Base-by-base conservation (phyloP, 768 basidiomycete genomes). In the Serendipita vermifera region DNA sequence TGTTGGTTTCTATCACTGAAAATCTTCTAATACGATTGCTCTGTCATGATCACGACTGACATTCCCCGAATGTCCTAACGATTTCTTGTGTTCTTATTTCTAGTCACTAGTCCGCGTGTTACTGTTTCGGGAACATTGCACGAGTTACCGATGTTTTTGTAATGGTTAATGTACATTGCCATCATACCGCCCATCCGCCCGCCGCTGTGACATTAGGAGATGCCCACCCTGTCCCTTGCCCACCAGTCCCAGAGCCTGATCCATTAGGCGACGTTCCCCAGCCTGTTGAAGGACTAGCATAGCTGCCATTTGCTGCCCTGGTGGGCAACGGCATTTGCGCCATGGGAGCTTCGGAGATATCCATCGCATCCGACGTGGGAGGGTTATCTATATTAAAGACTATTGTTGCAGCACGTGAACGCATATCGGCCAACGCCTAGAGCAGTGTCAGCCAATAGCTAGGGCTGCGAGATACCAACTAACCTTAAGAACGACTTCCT, bases 401-500 rank as follows among this genome's bases (percentile, higher is more conserved):
- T 27, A 51, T 15, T 20, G 46, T 51, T 20, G 46, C 46, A n/a
- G 29, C 27, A 22, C 46, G 20, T 26, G 46, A 51, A 15, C 27
- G 46, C 29, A 51, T 24, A 9, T 51, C 27, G 7, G 46, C 17
- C 15, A 51, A 26, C 5, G 46, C 26, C 46, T 51, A 29, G 46
- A 7, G 9, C 9, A 9, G 32, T n/a, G 29, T 20, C 9, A 51
- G 29, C n/a, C n/a, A n/a, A n/a, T n/a, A n/a, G n/a, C 1, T 27
- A 22, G 15, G 24, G 32, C 9, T 26, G 9, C 35, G n/a, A n/a
- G n/a, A 13, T 15, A 31, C 9, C 22, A 20, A 41, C 71, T 39
- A 51, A 85, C 88, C 78, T 82, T 89, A 77, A 85, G 80, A 15
- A 93, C 80, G 5, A 92, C 87, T 66, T 93, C 91, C 64, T 92